These are phyloP conservation scores for Termitomyces sp. DNA, from an alignment of 768 basidiomycete species.

Conservation along the genomic window DNA sequence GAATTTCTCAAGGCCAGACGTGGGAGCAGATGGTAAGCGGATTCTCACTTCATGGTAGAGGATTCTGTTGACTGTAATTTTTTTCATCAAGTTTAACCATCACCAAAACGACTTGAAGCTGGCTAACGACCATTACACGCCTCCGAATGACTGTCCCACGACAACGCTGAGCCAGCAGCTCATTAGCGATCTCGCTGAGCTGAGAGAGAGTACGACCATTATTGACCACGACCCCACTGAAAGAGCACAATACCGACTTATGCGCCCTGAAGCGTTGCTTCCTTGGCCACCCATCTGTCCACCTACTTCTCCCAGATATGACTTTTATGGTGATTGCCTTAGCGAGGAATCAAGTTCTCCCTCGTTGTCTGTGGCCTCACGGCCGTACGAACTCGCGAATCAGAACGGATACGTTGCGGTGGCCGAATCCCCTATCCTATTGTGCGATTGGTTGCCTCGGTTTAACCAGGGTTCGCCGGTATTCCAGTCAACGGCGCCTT, in stretches of 20 bases:
- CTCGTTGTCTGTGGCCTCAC: background rate
- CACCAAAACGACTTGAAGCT: background rate
- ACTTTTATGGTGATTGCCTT: background rate
- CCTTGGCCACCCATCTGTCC: background rate
- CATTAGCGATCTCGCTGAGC: background rate
- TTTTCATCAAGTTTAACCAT: background rate
- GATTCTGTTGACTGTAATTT: background rate
- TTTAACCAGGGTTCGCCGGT: background rate
- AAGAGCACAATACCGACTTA: background rate
- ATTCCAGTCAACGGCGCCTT: background rate
- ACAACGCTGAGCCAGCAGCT: background rate
- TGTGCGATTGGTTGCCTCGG: background rate
- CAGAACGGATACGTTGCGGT: background rate
- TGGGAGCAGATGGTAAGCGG: background rate
- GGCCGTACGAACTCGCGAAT: background rate
- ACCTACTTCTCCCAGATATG: background rate
- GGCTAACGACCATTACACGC: background rate
- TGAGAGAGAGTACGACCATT: constrained; percentile 1
- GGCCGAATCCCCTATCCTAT: background rate
- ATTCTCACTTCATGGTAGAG: background rate
- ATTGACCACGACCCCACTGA: background rate
- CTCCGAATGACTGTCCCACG: too few relatives aligned
- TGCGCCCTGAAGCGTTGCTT: background rate
- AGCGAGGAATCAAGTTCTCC: background rate
- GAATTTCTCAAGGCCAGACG: background rate